phyloP scores from a whole-genome alignment of 2,329 filamentous ascomycete species.

The Colletotrichum tanaceti region DNA sequence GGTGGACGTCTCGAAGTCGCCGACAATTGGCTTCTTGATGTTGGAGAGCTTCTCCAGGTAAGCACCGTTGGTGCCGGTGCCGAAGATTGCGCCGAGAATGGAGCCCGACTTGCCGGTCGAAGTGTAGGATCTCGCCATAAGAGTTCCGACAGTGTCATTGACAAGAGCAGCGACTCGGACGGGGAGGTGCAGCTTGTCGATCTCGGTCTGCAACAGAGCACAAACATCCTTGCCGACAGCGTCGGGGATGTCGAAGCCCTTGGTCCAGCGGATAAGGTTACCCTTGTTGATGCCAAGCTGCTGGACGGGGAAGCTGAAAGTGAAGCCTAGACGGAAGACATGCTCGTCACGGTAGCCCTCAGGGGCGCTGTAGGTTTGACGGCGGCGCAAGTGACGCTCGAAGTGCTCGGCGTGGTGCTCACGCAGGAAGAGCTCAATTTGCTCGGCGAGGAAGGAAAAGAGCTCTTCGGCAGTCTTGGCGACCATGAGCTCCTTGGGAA shows the following conservation, averaged over 20 bases:
- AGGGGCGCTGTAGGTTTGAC: slow-evolving; percentile 68
- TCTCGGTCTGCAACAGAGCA: slow-evolving; percentile 86
- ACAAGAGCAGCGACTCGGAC: slow-evolving; percentile 96
- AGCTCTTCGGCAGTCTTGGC: slow-evolving; percentile 87
- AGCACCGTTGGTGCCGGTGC: slow-evolving; percentile 96
- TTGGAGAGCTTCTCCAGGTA: slow-evolving; percentile 93
- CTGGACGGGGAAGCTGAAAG: slow-evolving; percentile 96
- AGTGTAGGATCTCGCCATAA: slow-evolving; percentile 97
- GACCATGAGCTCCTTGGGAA: slow-evolving; percentile 90
- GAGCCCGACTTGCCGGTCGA: slow-evolving; percentile 88
- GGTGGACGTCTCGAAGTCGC: slow-evolving; percentile 80
- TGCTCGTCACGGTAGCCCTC: slow-evolving; percentile 76
- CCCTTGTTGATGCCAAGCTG: slow-evolving; percentile 97
- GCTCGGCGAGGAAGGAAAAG: slow-evolving; percentile 91
- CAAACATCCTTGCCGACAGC: slow-evolving; percentile 96
- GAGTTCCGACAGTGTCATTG: slow-evolving; percentile 96
- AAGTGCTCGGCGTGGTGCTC: slow-evolving; percentile 92
- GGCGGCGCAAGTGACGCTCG: slow-evolving; percentile 73
- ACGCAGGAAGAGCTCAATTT: slow-evolving; percentile 89
- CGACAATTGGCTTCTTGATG: slow-evolving; percentile 80
- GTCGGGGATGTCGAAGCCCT: slow-evolving; percentile 97
- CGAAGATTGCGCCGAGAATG: slow-evolving; percentile 95
- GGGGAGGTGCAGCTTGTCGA: slow-evolving; percentile 86
- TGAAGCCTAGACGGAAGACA: slow-evolving; percentile 96
- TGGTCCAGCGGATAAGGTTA: slow-evolving; percentile 95